phyloP scores from a whole-genome alignment of 2,329 filamentous ascomycete species.

The Pseudomassariella vexata region DNA sequence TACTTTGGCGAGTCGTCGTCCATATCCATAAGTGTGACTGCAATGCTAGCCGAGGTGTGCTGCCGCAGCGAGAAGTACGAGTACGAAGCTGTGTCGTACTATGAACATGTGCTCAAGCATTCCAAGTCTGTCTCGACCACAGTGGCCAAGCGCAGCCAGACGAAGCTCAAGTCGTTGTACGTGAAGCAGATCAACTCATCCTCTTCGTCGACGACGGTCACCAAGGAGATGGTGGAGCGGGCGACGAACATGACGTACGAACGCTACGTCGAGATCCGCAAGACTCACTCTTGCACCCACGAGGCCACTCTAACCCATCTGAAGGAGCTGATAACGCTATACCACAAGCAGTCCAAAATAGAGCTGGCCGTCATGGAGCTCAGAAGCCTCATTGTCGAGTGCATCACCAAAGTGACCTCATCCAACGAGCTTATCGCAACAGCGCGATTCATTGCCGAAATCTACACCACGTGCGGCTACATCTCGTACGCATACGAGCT shows the following conservation, averaged over 20 bases:
- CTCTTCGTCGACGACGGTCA: conserved; percentile 16
- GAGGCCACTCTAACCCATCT: conserved; percentile 29
- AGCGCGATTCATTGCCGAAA: conserved; percentile 27
- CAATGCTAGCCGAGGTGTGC: conserved; percentile 28
- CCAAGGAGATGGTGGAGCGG: conserved; percentile 21
- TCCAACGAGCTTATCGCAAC: conserved; percentile 22
- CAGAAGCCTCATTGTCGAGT: conserved; percentile 24
- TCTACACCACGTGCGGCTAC: conserved; percentile 28
- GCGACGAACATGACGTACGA: conserved; percentile 23
- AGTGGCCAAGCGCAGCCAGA: conserved; percentile 22
- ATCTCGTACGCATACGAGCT: conserved; percentile 25
- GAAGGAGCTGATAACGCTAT: conserved; percentile 27
- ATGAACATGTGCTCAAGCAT: conserved; percentile 28
- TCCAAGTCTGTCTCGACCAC: conserved; percentile 2
- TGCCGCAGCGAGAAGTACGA: conserved; percentile 30
- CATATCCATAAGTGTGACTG: conserved; percentile 29
- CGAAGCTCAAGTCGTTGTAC: conserved; percentile 28
- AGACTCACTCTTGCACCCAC: conserved; percentile 30
- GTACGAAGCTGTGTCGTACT: conserved; percentile 26
- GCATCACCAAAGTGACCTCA: conserved; percentile 25
- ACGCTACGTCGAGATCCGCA: conserved; percentile 22
- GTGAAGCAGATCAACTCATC: conserved; percentile 26
- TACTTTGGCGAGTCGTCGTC: conserved; percentile 26
- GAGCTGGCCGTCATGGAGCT: conserved; percentile 25
- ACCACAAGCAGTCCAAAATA: conserved; percentile 25